A percentile compares a stretch with the other conserved stretches of the same genome.
Conservation (phyloP, 2,329 filamentous ascomycete genomes). For the Endothia cerciana region DNA sequence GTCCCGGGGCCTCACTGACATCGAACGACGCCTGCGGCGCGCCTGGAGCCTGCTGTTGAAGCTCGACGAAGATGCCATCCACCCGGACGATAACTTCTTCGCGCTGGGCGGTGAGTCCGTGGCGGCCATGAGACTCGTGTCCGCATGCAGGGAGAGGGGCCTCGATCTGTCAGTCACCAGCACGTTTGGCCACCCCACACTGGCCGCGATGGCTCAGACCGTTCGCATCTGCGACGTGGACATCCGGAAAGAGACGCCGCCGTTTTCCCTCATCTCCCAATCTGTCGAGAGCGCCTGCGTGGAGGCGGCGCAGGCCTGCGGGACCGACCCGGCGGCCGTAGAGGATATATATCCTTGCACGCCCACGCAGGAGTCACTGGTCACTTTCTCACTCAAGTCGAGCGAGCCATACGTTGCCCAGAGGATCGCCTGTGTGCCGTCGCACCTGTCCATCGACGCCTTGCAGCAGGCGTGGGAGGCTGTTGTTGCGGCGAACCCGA, state of each 20-base stretch:
- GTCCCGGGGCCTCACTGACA: conserved; percentile 37
- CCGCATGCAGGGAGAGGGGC: conserved; percentile 40
- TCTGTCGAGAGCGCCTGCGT: conserved; percentile 27
- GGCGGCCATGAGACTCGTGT: conserved; percentile 48
- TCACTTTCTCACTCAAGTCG: conserved; percentile 40
- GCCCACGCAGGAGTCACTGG: conserved; percentile 43
- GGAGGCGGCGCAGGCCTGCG: conserved; percentile 34
- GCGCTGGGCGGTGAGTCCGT: conserved; percentile 51
- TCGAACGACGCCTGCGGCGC: conserved; percentile 39
- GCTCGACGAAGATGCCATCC: conserved; percentile 40
- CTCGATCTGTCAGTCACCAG: conserved; percentile 42
- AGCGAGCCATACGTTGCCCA: conserved; percentile 42
- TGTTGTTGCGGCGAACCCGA: conserved; percentile 35
- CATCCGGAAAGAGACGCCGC: conserved; percentile 31
- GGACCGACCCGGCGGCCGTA: conserved; percentile 30
- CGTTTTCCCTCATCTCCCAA: conserved; percentile 35
- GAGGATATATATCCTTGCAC: conserved; percentile 46
- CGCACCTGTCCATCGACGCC: conserved; percentile 30
- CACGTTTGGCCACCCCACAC: conserved; percentile 46
- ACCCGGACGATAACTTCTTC: conserved; percentile 46
- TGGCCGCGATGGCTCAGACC: conserved; percentile 49
- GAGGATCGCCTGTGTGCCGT: conserved; percentile 32
- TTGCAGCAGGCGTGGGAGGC: conserved; percentile 38
- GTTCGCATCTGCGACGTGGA: conserved; percentile 37
- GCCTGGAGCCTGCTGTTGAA: conserved; percentile 38